Evolutionary conservation across 805 yeast species (phyloP).

Genomic region (Debaryomyces tyrocola): DNA sequence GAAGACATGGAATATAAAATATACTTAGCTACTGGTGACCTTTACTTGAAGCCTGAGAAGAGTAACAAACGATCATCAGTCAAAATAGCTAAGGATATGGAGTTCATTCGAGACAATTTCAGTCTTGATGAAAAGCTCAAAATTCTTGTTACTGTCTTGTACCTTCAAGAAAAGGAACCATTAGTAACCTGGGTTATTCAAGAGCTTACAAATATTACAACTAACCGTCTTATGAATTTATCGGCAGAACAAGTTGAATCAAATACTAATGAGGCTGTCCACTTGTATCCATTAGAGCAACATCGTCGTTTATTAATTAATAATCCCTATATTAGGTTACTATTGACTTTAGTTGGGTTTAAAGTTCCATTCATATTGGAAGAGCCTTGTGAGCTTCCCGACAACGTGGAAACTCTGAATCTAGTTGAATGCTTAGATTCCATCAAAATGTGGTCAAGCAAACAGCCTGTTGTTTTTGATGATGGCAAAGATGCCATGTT

Average conservation of each 20-base stretch:
- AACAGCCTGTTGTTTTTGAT: conserved; percentile 32
- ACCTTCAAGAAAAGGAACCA: conserved; percentile 42
- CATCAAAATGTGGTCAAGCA: conserved; percentile 41
- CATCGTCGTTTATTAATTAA: conserved; percentile 36
- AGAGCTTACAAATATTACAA: conserved; percentile 33
- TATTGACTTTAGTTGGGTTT: conserved; percentile 49
- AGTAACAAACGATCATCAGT: conserved; percentile 18
- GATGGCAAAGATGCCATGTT: conserved; percentile 37
- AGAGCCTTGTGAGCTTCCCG: conserved; percentile 41
- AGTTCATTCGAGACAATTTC: conserved; percentile 29
- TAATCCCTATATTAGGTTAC: conserved; percentile 50
- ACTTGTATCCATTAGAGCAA: conserved; percentile 14
- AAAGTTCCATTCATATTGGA: conserved; percentile 39
- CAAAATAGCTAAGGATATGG: conserved; percentile 34
- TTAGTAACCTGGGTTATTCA: conserved; percentile 45
- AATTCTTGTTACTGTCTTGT: conserved; percentile 49
- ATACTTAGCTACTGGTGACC: conserved; percentile 64
- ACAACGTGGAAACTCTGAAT: conserved; percentile 23
- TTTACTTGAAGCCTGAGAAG: conserved; percentile 24
- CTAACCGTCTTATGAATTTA: conserved; percentile 15
- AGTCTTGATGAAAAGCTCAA: conserved; percentile 49
- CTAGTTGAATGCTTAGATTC: conserved; percentile 35
- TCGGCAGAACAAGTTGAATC: conserved; percentile 2
- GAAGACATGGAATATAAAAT: conserved; percentile 43
- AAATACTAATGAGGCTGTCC: conserved; percentile 9